These are phyloP conservation scores for Alnus glutinosa DNA, from an alignment of 306 rosid genomes.

Conservation along the genomic window DNA sequence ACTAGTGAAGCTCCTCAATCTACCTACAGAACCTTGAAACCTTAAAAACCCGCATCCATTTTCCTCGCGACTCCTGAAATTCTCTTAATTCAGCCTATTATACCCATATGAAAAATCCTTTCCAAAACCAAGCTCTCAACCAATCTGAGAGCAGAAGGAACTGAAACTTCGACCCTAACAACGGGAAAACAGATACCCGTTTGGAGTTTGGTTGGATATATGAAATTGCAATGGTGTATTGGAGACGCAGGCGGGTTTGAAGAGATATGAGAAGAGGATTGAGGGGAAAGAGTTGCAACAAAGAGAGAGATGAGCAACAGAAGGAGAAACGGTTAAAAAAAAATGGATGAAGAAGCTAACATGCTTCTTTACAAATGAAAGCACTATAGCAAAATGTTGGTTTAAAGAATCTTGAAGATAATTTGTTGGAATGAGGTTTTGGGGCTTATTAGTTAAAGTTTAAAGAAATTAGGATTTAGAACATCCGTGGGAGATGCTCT, in stretches of 20 bases:
- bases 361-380: too few relatives aligned
- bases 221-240: slow-evolving; percentile 11
- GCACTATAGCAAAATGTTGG: too few relatives aligned
- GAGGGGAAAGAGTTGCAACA: slow-evolving; percentile 1
- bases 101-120: slow-evolving; percentile 22
- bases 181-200: slow-evolving; percentile 17
- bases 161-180: slow-evolving; percentile 21
- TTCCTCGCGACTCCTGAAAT: slow-evolving; percentile 9
- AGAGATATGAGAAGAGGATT: slow-evolving; percentile 1
- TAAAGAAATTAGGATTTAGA: too few relatives aligned
- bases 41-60: neutral
- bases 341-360: too few relatives aligned
- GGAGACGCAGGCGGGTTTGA: slow-evolving; percentile 1
- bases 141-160: slow-evolving; percentile 11
- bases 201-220: neutral
- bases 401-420: too few relatives aligned
- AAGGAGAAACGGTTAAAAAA: too few relatives aligned
- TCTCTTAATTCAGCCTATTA: slow-evolving; percentile 3
- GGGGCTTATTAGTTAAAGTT: too few relatives aligned
- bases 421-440: too few relatives aligned
- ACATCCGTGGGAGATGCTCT: too few relatives aligned
- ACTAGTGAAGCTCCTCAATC: slow-evolving; percentile 44
- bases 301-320: too few relatives aligned
- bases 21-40: neutral
- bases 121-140: neutral